These are phyloP conservation scores for Neonectria faginata DNA, from an alignment of 2,329 filamentous ascomycete genomes.

Conservation along the genomic window DNA sequence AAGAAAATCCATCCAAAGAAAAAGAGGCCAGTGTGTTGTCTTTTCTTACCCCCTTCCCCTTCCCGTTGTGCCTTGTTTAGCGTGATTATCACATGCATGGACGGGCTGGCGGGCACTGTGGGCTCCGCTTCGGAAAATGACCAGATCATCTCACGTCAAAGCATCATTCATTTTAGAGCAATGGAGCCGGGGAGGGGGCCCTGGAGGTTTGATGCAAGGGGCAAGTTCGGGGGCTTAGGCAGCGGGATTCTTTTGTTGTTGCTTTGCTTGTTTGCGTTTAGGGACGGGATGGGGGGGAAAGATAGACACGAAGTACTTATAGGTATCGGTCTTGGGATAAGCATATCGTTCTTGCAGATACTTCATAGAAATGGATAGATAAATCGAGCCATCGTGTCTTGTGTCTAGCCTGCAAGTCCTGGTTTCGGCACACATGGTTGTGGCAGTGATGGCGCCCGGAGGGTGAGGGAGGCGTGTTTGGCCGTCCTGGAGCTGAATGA, in stretches of 20 bases:
- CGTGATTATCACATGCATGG: slow-evolving; percentile 46
- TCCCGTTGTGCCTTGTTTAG: slow-evolving; percentile 40
- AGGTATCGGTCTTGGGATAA: not conserved
- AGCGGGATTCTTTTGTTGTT: not conserved
- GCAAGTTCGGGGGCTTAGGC: not conserved
- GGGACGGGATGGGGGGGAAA: not conserved
- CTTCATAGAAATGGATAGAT: not conserved
- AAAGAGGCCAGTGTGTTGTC: slow-evolving; percentile 19
- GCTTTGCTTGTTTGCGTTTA: not conserved
- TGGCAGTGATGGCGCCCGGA: slow-evolving; percentile 14
- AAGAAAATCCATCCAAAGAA: not conserved
- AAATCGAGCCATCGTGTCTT: not conserved
- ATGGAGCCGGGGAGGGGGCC: not conserved
- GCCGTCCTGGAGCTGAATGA: not conserved
- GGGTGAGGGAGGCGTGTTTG: slow-evolving; percentile 9
- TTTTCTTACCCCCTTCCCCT: slow-evolving; percentile 4
- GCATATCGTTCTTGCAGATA: not conserved
- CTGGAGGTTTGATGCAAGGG: slow-evolving; percentile 7
- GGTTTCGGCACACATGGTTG: slow-evolving; percentile 18
- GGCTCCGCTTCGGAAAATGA: slow-evolving; percentile 40
- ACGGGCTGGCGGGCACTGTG: slow-evolving; percentile 10
- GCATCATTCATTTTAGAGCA: slow-evolving; percentile 39
- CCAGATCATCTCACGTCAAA: slow-evolving; percentile 46
- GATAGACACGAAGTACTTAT: not conserved
- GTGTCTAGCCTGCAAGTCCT: slow-evolving; percentile 14